These are phyloP conservation scores for Phytopythium delawarense DNA, from an alignment of 352 stramenopile genomes.

Conservation along the genomic window DNA sequence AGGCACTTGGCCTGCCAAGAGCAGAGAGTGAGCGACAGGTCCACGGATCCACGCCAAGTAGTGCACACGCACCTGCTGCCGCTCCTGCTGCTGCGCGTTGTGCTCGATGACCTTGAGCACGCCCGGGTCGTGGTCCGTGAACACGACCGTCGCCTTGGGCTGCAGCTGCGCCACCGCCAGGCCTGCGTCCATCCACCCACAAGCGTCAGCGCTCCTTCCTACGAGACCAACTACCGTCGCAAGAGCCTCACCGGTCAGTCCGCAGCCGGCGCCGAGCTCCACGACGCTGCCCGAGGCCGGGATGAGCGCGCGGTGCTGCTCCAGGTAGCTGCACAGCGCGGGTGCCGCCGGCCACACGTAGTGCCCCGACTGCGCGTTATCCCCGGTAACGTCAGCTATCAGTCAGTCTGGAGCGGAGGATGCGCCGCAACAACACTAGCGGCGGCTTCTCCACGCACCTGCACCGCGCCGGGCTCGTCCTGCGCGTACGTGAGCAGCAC, in stretches of 20 bases:
- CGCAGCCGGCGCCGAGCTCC: slow-evolving; percentile 65
- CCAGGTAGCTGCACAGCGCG: slow-evolving; percentile 62
- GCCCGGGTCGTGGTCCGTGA: slow-evolving; percentile 79
- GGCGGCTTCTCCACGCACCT: slow-evolving; percentile 12
- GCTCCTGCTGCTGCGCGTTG: slow-evolving; percentile 58
- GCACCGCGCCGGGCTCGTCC: slow-evolving; percentile 44
- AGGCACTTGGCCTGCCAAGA: slow-evolving; percentile 41
- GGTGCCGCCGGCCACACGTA: slow-evolving; percentile 70
- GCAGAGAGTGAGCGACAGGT: neutral
- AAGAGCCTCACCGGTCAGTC: slow-evolving; percentile 27
- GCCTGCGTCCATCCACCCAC: slow-evolving; percentile 8
- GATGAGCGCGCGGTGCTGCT: slow-evolving; percentile 37
- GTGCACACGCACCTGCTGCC: slow-evolving; percentile 5
- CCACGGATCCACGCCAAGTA: neutral
- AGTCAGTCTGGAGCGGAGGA: too few species aligned
- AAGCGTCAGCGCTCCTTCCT: neutral
- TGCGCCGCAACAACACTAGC: too few species aligned
- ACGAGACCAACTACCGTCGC: slow-evolving; percentile 1
- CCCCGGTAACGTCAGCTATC: too few species aligned
- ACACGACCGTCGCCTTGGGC: slow-evolving; percentile 57
- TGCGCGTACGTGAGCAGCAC: slow-evolving; percentile 72
- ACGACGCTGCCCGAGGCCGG: slow-evolving; percentile 47
- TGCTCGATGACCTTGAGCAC: slow-evolving; percentile 79
- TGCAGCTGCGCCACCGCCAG: slow-evolving; percentile 59
- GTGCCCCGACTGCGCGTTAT: slow-evolving; percentile 34